Conservation (phyloP, 1,284 basidiomycete species). For the Microbotryum lychnidis-dioicae region DNA sequence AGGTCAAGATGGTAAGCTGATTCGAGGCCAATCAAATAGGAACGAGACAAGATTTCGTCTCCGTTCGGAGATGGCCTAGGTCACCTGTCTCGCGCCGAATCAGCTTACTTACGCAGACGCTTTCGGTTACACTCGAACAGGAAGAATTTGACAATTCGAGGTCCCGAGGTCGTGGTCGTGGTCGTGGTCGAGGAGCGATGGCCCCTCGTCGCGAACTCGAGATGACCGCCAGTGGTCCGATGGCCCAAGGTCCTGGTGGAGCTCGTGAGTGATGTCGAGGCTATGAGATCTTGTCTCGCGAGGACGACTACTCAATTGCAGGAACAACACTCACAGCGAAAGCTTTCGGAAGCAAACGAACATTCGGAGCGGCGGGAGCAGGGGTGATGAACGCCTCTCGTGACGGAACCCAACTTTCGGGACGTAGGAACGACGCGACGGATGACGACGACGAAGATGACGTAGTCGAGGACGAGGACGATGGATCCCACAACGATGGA, state of each 20-base stretch:
- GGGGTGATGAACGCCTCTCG: constrained; percentile 31
- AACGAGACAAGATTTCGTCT: no score
- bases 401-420: constrained; percentile 9
- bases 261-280: constrained; percentile 17
- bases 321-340: constrained; percentile 6
- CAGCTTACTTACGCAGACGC: no score
- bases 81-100: no score
- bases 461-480: constrained; percentile 11
- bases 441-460: constrained; percentile 24
- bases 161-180: constrained; percentile 14
- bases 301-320: background rate
- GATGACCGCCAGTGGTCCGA: constrained; percentile 30
- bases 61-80: no score
- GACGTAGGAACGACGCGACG: constrained; percentile 10
- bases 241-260: constrained; percentile 31
- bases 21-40: no score
- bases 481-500: constrained; percentile 12
- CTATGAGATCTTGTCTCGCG: background rate
- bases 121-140: background rate
- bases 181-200: constrained; percentile 8
- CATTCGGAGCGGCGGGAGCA: constrained; percentile 11
- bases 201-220: constrained; percentile 21
- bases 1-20: constrained; percentile 25
- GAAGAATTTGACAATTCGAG: constrained; percentile 13
- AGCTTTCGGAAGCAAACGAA: constrained; percentile 10